phyloP scores from a whole-genome alignment of 2,329 filamentous ascomycete species.

The Neocucurbitaria cava region DNA sequence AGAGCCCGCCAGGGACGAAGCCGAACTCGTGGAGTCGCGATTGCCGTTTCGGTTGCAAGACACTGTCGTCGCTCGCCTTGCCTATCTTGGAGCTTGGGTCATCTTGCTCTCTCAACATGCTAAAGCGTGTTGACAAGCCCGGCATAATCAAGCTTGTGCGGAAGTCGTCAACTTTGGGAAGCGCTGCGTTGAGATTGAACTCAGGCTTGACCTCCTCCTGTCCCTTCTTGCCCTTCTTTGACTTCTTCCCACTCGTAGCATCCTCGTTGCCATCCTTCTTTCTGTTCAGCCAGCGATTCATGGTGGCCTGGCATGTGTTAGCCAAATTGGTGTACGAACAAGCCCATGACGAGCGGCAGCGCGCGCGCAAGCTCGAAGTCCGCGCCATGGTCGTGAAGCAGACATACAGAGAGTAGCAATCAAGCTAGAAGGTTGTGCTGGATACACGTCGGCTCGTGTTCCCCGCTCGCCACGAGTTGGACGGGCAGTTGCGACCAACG shows the following conservation, averaged over 20 bases:
- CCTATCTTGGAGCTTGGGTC: constrained; percentile 88
- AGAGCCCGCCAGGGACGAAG: constrained; percentile 65
- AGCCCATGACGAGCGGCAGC: not conserved
- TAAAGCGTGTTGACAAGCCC: constrained; percentile 91
- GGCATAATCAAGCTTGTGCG: constrained; percentile 96
- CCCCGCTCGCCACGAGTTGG: not conserved
- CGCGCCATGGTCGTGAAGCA: constrained; percentile 12
- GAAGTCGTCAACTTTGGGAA: constrained; percentile 88
- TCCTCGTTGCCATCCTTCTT: constrained; percentile 63
- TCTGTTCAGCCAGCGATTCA: constrained; percentile 81
- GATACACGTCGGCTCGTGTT: constrained; percentile 3
- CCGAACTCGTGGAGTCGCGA: constrained; percentile 80
- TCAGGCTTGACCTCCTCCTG: constrained; percentile 66
- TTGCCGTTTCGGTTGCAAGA: constrained; percentile 80
- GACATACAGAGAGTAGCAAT: constrained; percentile 21
- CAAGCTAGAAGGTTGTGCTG: constrained; percentile 1
- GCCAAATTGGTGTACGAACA: not conserved
- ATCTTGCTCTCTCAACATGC: constrained; percentile 94
- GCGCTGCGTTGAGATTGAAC: constrained; percentile 73
- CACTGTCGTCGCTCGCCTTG: constrained; percentile 94
- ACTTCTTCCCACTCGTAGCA: constrained; percentile 35
- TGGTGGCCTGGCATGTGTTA: constrained; percentile 50
- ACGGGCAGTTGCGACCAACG: constrained; percentile 15
- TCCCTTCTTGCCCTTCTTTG: constrained; percentile 59
- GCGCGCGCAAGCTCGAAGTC: not conserved